Evolutionary conservation across 768 basidiomycete species (phyloP), one percentile per base, ranked within the genome.

Genomic region (Steccherinum ochraceum): DNA sequence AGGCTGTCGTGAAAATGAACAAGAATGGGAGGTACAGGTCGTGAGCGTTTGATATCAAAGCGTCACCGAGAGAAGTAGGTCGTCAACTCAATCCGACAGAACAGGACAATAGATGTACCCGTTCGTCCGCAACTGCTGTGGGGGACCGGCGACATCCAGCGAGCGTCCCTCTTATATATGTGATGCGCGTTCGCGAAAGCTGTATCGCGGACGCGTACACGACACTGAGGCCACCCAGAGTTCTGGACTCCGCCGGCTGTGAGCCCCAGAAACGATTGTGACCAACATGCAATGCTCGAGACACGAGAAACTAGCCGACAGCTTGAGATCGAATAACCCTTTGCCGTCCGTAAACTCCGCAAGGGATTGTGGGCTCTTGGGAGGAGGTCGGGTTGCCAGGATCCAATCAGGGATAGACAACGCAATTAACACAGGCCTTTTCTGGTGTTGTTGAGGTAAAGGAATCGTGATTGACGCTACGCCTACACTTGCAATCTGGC

Each of bases 381-480:
- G 50, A 35, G 49, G 49, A 46, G 24, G 45, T 20, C 51, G 50
- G 45, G 23, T 23, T 13, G 30, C 39, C 45, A 18, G 24, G 35
- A 52, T 21, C 59, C 58, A 57, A 61, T 54, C 41, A 56, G 43
- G 48, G 42, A 54, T 57, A 48, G 41, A 53, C 24, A 52, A 43
- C 48, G 13, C 25, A 56, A 45, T 23, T 5, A 43, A 43, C 39
- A 42, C 52, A 51, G 50, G 39, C 40, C 43, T 53, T 59, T 60
- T 52, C 50, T 52, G 58, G 30, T 49, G 59, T 62, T 42, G 43
- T 56, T 61, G 64, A 56, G 58, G 55, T 59, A 58, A 54, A 63
- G 40, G 40, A 52, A 60, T 62, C 60, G 63, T 64, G 68, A 67
- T 63, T 51, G 61, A 67, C 64, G 59, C 46, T 45, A 54, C 27